A percentile compares a stretch with the other conserved stretches of the same genome.
These are phyloP conservation scores for Casaregolazyma suthepensis DNA, from an alignment of 1,139 yeast genomes.

Conservation along the genomic window DNA sequence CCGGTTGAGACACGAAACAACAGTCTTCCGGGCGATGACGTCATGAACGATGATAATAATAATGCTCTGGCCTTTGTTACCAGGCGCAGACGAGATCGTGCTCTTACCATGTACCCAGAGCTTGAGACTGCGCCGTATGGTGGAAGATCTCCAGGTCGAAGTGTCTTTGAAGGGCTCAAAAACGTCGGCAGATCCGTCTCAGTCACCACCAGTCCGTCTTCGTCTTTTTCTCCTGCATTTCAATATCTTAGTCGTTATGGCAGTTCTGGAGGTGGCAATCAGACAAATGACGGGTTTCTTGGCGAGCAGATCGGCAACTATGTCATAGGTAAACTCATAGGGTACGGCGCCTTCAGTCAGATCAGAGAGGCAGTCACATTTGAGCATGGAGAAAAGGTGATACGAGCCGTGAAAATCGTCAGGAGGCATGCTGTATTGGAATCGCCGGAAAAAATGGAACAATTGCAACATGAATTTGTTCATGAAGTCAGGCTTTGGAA, in stretches of 20 bases:
- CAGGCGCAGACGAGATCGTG: constrained; percentile 18
- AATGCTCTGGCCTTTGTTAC: constrained; percentile 1
- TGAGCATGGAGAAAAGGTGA: constrained; percentile 35
- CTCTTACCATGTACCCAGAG: constrained; percentile 20
- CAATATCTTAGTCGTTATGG: constrained; percentile 37
- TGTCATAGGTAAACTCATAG: constrained; percentile 63
- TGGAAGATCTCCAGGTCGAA: neutral
- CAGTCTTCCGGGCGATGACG: constrained; percentile 7
- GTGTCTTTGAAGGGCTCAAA: constrained; percentile 4
- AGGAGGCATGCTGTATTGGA: constrained; percentile 29
- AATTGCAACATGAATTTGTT: constrained; percentile 48
- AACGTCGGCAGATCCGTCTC: constrained; percentile 15
- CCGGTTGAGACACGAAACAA: constrained; percentile 7
- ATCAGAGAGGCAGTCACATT: constrained; percentile 62
- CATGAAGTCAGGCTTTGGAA: constrained; percentile 76
- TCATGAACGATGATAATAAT: neutral
- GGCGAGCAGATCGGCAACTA: constrained; percentile 46
- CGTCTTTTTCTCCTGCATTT: constrained; percentile 36
- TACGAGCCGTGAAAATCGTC: constrained; percentile 74
- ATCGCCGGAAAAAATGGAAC: constrained; percentile 24
- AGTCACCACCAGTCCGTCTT: constrained; percentile 17
- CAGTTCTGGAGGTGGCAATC: constrained; percentile 17
- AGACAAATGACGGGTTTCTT: constrained; percentile 35
- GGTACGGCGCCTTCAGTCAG: constrained; percentile 89
- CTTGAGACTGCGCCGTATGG: neutral